Conservation (phyloP, 2,329 filamentous ascomycete genomes). For the Arthrobotrys megalospora region DNA sequence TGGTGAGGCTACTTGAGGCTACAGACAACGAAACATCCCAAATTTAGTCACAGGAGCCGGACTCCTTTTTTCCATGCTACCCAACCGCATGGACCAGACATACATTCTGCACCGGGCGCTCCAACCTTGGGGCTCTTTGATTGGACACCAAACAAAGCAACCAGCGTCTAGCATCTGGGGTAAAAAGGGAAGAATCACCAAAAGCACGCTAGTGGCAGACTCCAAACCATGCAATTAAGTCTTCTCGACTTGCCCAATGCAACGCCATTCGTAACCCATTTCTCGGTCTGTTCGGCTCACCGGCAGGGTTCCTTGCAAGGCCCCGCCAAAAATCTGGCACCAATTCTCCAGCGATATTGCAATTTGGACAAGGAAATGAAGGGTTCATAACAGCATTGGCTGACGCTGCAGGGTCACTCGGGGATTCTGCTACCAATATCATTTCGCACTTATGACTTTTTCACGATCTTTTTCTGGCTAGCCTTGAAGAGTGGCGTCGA, state of each 20-base stretch:
- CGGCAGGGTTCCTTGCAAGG: slow-evolving; percentile 19
- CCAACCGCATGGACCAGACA: slow-evolving; percentile 46
- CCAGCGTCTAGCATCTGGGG: slow-evolving; percentile 49
- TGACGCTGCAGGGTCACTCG: slow-evolving; percentile 34
- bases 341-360: slow-evolving; percentile 17
- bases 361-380: slow-evolving; percentile 44
- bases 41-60: slow-evolving; percentile 52
- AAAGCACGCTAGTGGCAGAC: slow-evolving; percentile 26
- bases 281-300: slow-evolving; percentile 33
- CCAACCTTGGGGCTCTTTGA: slow-evolving; percentile 15
- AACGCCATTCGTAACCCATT: slow-evolving; percentile 49
- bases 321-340: slow-evolving; percentile 16
- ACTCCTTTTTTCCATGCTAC: slow-evolving; percentile 37
- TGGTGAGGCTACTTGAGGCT: slow-evolving; percentile 7
- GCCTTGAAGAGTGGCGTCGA: slow-evolving; percentile 45
- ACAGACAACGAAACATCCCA: slow-evolving; percentile 31
- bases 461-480: slow-evolving; percentile 48
- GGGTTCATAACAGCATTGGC: slow-evolving; percentile 34
- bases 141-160: slow-evolving; percentile 34
- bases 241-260: slow-evolving; percentile 56
- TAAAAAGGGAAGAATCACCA: slow-evolving; percentile 42
- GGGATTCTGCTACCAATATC: slow-evolving; percentile 21
- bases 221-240: slow-evolving; percentile 22
- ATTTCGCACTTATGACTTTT: slow-evolving; percentile 5
- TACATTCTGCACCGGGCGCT: slow-evolving; percentile 25